Evolutionary conservation across 176 grass and related monocot species (phyloP), one percentile per base, ranked within the genome.

Genomic region (Zea mays): DNA sequence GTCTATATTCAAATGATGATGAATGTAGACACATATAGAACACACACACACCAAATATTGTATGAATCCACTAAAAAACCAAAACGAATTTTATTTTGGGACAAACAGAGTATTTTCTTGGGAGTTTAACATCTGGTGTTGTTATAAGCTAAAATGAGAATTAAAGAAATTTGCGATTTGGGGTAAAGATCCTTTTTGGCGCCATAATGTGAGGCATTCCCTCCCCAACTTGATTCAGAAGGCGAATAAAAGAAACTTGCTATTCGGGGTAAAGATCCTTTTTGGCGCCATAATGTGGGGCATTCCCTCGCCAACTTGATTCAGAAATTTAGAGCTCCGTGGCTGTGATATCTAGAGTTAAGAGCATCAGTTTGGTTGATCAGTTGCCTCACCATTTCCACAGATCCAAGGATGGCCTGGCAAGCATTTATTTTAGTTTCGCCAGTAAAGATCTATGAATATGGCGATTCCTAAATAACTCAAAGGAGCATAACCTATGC

Each of bases 401-500:
- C 88, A 88, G 55, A 97, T 91, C 94, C 94, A 97, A 54, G 91
- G 94, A 87, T 97, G 94, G 43, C 84, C 94, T 97, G 72, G 1
- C 34, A 82, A 73, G 52, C 48, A 77, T 33, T 45, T 36, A 83
- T 17, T 58, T 73, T 21, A 71, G 33, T 10, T 46, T 80, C 36
- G 1, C 37, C 10, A 20, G 19, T 72, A 76, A 51, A 48, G 3
- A 81, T 4, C 40, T 6, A 64, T 5, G 52, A 49, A 34, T 49
- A 34, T 52, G 12, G 15, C 38, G 7, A 35, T 14, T 42, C 40
- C 14, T 58, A 68, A 54, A 78, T 40, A 74, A 52, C n/a, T 73
- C 6, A n/a, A 0, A 35, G 47, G 41, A 75, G 48, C 8, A 17
- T 33, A 71, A 42, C 21, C 13, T 17, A 62, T 84, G 27, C 10